Percentiles rank a stretch among this genome's conserved stretches.
phyloP scores from a whole-genome alignment of 345 rosid genomes.

The Microthlaspi erraticum region DNA sequence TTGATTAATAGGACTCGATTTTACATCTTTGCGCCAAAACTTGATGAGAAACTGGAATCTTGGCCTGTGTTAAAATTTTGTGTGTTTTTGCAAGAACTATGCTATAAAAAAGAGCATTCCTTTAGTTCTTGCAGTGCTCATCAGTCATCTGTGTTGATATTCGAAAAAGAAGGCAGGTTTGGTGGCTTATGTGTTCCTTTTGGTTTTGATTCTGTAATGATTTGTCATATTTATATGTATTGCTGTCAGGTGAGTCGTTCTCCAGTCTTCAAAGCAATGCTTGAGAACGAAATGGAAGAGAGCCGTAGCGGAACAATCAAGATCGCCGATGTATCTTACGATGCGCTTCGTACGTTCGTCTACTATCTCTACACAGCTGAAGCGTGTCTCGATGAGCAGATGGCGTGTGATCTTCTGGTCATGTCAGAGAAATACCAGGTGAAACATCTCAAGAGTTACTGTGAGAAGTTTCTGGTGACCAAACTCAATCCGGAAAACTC shows the following conservation, averaged over 20 bases:
- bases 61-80: not conserved
- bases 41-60: slow-evolving; percentile 12
- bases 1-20: not conserved
- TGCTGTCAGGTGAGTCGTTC: slow-evolving; percentile 68
- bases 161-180: too few species aligned
- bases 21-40: not conserved
- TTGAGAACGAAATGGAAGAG: slow-evolving; percentile 87
- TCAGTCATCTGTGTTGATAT: too few species aligned
- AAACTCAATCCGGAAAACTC: slow-evolving; percentile 80
- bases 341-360: slow-evolving; percentile 68
- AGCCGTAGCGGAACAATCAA: slow-evolving; percentile 81
- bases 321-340: slow-evolving; percentile 69
- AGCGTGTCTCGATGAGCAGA: slow-evolving; percentile 75
- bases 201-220: slow-evolving; percentile 4
- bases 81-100: too few species aligned
- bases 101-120: too few species aligned
- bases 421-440: slow-evolving; percentile 88
- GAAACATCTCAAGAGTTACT: slow-evolving; percentile 73
- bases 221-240: slow-evolving; percentile 1
- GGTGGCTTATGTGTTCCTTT: slow-evolving; percentile 9
- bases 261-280: slow-evolving; percentile 79
- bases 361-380: slow-evolving; percentile 80
- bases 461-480: slow-evolving; percentile 76
- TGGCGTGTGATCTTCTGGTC: slow-evolving; percentile 79
- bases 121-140: too few species aligned